A percentile compares a stretch with the other conserved stretches of the same genome.
Conservation (phyloP, 2,329 filamentous ascomycete species). For the Colletotrichum godetiae region DNA sequence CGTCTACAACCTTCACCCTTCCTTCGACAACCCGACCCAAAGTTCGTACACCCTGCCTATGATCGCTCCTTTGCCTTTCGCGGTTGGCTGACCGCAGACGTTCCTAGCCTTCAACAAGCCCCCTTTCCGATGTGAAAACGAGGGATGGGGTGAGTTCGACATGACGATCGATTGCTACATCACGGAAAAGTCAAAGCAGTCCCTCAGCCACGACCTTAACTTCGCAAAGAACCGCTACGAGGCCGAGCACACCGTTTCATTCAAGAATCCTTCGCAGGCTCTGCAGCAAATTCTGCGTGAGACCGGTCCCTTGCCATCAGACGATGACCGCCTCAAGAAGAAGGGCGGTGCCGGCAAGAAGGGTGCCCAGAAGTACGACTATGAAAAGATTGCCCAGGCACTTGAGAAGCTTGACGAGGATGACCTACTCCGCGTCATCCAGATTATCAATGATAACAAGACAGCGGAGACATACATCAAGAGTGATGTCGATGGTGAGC, state of each 20-base stretch:
- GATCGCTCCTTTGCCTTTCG: background rate
- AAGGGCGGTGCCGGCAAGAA: conserved; percentile 81
- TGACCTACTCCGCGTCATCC: conserved; percentile 92
- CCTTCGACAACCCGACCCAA: conserved; percentile 88
- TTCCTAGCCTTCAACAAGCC: conserved; percentile 79
- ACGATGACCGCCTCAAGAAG: conserved; percentile 68
- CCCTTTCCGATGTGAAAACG: conserved; percentile 90
- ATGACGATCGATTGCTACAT: conserved; percentile 87
- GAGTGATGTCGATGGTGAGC: conserved; percentile 91
- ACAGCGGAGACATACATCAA: conserved; percentile 93
- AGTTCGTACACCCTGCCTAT: conserved; percentile 67
- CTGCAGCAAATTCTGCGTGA: conserved; percentile 83
- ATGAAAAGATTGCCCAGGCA: conserved; percentile 96
- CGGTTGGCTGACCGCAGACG: conserved; percentile 31
- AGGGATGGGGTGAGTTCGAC: conserved; percentile 99
- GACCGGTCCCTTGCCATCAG: conserved; percentile 85
- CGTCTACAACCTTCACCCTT: conserved; percentile 92
- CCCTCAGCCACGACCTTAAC: conserved; percentile 89
- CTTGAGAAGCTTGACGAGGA: conserved; percentile 92
- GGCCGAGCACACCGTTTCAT: conserved; percentile 80
- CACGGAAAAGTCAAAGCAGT: conserved; percentile 87
- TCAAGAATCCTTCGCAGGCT: conserved; percentile 93
- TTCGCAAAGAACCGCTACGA: conserved; percentile 87
- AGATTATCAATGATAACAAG: conserved; percentile 99
- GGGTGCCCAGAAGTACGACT: conserved; percentile 80